Conservation (phyloP, 1,284 basidiomycete species). For the Phlebopus sp. region DNA sequence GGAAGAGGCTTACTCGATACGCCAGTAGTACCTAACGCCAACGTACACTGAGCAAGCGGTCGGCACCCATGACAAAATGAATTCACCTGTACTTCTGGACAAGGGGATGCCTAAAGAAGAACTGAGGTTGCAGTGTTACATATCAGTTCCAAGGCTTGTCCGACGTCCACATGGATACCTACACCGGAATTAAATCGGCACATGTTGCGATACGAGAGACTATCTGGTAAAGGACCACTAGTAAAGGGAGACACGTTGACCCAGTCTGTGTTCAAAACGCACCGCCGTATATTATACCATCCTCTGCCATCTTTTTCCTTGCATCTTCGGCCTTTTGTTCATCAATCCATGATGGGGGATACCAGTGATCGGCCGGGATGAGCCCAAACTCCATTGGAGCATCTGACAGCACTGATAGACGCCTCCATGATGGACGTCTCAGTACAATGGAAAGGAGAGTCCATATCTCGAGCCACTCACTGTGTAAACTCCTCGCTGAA, state of each 20-base stretch:
- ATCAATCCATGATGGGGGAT: conserved; percentile 79
- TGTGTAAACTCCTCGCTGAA: conserved; percentile 67
- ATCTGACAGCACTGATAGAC: conserved; percentile 54
- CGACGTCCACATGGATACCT: conserved; percentile 27
- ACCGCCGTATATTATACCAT: conserved; percentile 72
- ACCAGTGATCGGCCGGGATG: conserved; percentile 74
- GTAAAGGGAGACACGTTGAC: not conserved
- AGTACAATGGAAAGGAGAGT: conserved; percentile 9
- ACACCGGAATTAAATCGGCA: conserved; percentile 85
- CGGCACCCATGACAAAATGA: not conserved
- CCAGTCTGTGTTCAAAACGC: conserved; percentile 14
- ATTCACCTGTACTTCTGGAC: conserved; percentile 63
- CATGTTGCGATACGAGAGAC: conserved; percentile 66
- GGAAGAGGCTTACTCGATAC: conserved; percentile 48
- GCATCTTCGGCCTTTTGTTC: conserved; percentile 61
- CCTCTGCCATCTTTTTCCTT: conserved; percentile 56
- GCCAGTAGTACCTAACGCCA: conserved; percentile 74
- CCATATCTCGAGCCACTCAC: conserved; percentile 32
- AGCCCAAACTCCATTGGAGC: conserved; percentile 66
- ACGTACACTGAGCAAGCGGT: not conserved
- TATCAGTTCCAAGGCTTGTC: not conserved
- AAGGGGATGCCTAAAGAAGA: conserved; percentile 76
- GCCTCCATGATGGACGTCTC: conserved; percentile 35
- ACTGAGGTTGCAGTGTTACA: conserved; percentile 38
- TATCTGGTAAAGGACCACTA: conserved; percentile 34